Base-by-base conservation (phyloP, 352 stramenopile species). In the Globisporangium orthogonon region DNA sequence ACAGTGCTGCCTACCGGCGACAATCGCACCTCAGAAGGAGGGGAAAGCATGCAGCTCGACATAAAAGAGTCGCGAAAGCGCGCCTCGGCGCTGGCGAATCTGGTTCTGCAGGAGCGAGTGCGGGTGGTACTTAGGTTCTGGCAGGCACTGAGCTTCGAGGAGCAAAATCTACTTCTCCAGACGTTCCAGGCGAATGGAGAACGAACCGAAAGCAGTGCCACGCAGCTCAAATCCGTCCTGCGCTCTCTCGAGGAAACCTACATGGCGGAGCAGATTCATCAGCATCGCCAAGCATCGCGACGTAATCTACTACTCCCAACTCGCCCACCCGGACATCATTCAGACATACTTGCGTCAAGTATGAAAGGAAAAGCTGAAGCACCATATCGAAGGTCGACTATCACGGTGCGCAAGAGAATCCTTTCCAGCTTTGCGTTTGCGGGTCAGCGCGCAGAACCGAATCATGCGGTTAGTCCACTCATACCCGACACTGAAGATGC, bases 31-130 rank as follows among this genome's bases (percentile, higher is more conserved):
- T 31, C 47, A 15, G 18, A 51, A 17, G 40, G 37, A 3, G 15
- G 33, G 14, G 7, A 6, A 35, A 3, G n/a, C 11, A 39, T 28
- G 41, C 47, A 43, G 43, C 52, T 30, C 35, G 61, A 61, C 0
- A 61, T 71, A 53, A 50, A 69, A 13, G 60, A 72, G 44, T 66
- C 70, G 15, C 63, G 70, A 30, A 74, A 74, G 18, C 66, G 70
- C 33, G 78, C 70, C 10, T 65, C 72, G 5, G 68, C 58, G 1
- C 60, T 87, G 11, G 74, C 74, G 2, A 75, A 66, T 13, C 67
- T 74, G 4, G 73, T 87, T 17, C 65, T 89, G 0, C 75, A 86
- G 45, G 78, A 87, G 52, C 76, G 79, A n/a, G 76, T 86, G 13
- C 73, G 67, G 0, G 65, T 89, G 2, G 56, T 89, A 45, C 55